Base-by-base conservation (phyloP, 345 rosid species). In the Turnera subulata region DNA sequence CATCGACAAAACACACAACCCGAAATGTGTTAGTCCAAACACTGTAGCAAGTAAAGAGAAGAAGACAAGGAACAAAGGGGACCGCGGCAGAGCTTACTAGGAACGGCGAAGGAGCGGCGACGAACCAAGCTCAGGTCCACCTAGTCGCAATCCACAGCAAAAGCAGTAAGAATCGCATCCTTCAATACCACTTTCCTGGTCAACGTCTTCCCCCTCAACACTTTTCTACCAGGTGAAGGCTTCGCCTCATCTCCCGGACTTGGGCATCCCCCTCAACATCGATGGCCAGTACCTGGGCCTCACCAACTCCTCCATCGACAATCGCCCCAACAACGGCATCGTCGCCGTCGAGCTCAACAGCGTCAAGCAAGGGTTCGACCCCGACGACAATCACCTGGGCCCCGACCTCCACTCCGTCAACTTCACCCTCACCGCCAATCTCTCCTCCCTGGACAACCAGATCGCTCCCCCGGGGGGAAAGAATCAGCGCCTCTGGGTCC, bases 291-390 rank as follows among this genome's bases (percentile, higher is more conserved):
- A 65, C 57, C 55, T 77, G 6, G 86, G 86, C 17, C 58, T 84
- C 55, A 84, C 86, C 42, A 79, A 84, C 65, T 66, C 81, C 47
- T 37, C 76, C 61, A 79, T 76, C 13, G 81, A 81, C 14, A 69
- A 80, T n/a, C 58, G 56, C 24, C 1, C 74, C 0, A 46, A 80
- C 24, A 84, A 81, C 56, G 69, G 56, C 5, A 40, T 84, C n/a
- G 59, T 81, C 3, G 90, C 84, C 46, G 49, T 84, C 0, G 86
- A 79, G 62, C 71, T 84, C n/a, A 81, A 77, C 64, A 84, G 86
- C 0, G 42, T 51, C 13, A 59, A 66, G 71, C 75, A 84, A 26
- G 71, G 50, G 16, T 72, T 67, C 18, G n/a, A n/a, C n/a, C n/a
- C n/a, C n/a, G n/a, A n/a, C n/a, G n/a, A n/a, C n/a, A n/a, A n/a